phyloP scores from a whole-genome alignment of 1,139 yeast species.

The Pichia sp. region DNA sequence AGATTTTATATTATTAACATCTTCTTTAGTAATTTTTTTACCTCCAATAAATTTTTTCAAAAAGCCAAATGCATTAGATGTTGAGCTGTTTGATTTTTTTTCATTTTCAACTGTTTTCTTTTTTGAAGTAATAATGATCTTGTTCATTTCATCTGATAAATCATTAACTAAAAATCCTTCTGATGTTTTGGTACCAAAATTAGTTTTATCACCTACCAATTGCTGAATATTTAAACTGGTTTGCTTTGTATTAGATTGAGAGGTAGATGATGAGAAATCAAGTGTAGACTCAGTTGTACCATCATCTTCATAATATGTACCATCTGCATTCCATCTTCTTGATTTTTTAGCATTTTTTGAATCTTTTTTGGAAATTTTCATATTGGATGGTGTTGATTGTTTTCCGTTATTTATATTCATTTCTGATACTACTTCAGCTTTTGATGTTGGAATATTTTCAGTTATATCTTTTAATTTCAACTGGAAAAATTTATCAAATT shows the following conservation, averaged over 20 bases:
- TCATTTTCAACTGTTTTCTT: conserved; percentile 15
- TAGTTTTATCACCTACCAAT: conserved; percentile 33
- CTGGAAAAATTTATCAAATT: conserved; percentile 27
- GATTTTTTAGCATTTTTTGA: conserved; percentile 29
- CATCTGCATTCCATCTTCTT: conserved; percentile 46
- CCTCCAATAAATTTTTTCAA: conserved; percentile 54
- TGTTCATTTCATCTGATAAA: conserved; percentile 40
- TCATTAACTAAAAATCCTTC: conserved; percentile 48
- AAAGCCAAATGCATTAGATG: conserved; percentile 43
- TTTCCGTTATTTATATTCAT: neutral
- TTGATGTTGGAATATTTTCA: conserved; percentile 6
- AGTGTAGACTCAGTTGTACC: conserved; percentile 30
- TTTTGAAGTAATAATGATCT: conserved; percentile 29
- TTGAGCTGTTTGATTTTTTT: conserved; percentile 25
- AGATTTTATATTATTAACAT: conserved; percentile 36
- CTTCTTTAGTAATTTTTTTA: conserved; percentile 44
- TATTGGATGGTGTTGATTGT: neutral
- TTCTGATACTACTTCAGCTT: neutral
- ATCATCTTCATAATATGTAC: conserved; percentile 35
- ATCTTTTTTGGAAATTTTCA: conserved; percentile 10
- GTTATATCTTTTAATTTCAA: conserved; percentile 19
- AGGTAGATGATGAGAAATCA: conserved; percentile 39
- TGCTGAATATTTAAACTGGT: conserved; percentile 24
- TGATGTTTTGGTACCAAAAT: conserved; percentile 41
- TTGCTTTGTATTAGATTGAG: conserved; percentile 9